Conservation (phyloP, 805 yeast genomes). For the Candida dajiaensis region DNA sequence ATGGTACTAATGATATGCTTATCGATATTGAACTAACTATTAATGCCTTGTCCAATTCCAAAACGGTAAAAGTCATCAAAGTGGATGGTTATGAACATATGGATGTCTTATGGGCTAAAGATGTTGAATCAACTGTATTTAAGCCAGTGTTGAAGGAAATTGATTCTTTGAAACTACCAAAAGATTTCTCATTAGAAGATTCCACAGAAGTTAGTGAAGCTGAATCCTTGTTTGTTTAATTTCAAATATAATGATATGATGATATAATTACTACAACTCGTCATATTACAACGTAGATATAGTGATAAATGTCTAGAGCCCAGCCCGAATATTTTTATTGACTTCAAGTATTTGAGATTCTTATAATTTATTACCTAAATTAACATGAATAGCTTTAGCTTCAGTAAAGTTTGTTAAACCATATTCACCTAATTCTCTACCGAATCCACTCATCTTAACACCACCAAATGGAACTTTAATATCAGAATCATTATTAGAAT, state of each 20-base stretch:
- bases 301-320: background rate
- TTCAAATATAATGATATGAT: too few species aligned
- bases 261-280: too few species aligned
- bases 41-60: conserved; percentile 42
- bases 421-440: conserved; percentile 62
- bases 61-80: conserved; percentile 30
- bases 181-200: background rate
- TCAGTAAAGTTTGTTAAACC: conserved; percentile 59
- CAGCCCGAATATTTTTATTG: background rate
- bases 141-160: conserved; percentile 41
- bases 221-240: background rate
- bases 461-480: conserved; percentile 64
- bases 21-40: conserved; percentile 64
- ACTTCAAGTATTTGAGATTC: too few species aligned
- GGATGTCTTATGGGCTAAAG: conserved; percentile 73
- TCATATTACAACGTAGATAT: too few species aligned
- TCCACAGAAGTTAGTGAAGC: background rate
- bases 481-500: conserved; percentile 52
- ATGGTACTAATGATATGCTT: conserved; percentile 65
- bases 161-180: conserved; percentile 22
- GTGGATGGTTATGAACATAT: conserved; percentile 65
- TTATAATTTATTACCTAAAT: conserved; percentile 36
- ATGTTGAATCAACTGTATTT: conserved; percentile 39
- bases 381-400: conserved; percentile 67
- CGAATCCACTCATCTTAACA: conserved; percentile 59